These are phyloP conservation scores for Phascolomyces articulosus DNA, from an alignment of 371 early-diverging fungal genomes.

Conservation along the genomic window DNA sequence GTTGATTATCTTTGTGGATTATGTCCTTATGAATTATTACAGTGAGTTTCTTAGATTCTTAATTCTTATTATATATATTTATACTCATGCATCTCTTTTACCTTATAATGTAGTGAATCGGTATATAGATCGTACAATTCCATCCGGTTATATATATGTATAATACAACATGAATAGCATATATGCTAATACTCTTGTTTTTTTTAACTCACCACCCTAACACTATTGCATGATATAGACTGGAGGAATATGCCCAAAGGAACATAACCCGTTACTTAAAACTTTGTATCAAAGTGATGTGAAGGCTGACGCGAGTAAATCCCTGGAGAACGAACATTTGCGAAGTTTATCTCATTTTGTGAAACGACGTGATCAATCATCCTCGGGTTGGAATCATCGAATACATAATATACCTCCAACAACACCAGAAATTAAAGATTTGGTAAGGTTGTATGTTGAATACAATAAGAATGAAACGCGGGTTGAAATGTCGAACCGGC, in stretches of 20 bases:
- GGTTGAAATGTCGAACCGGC: too few species aligned
- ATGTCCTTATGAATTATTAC: conserved; percentile 15
- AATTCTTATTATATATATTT: neutral
- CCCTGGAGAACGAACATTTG: conserved; percentile 10
- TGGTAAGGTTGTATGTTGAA: neutral
- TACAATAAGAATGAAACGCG: too few species aligned
- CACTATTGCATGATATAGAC: neutral
- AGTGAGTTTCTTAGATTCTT: neutral
- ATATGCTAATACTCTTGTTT: too few species aligned
- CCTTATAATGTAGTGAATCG: conserved; percentile 4
- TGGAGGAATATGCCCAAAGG: neutral
- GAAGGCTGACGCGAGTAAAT: conserved; percentile 3
- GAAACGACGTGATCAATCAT: neutral
- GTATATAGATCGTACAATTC: neutral
- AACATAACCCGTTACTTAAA: neutral
- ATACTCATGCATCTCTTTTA: neutral
- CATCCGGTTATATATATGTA: too few species aligned
- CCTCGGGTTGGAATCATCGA: conserved; percentile 1
- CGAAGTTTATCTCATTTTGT: neutral
- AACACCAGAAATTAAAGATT: neutral
- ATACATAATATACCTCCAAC: neutral
- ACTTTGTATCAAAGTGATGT: conserved; percentile 2
- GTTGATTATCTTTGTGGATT: conserved; percentile 17
- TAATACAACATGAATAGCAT: too few species aligned
- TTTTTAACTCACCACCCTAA: too few species aligned